Evolutionary conservation across 495 filamentous ascomycete species (phyloP).

Genomic region (Oidiodendron maius): DNA sequence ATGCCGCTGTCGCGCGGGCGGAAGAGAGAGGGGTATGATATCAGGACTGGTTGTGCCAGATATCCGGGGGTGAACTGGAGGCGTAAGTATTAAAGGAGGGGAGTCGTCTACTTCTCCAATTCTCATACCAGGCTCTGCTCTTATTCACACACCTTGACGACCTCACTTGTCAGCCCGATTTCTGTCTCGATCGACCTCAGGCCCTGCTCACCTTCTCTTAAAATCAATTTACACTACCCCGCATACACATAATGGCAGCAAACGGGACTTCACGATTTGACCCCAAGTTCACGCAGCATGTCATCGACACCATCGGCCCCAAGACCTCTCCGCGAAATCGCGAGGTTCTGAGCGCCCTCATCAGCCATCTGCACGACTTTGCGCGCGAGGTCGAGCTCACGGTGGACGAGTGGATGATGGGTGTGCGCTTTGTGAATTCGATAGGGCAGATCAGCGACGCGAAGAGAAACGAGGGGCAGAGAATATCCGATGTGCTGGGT

Average conservation of each 20-base stretch:
- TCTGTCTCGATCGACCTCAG: too few relatives aligned
- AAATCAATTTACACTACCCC: too few relatives aligned
- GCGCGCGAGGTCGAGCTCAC: slow-evolving; percentile 60
- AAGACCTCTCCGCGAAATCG: slow-evolving; percentile 49
- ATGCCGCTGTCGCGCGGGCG: too few relatives aligned
- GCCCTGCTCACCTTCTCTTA: too few relatives aligned
- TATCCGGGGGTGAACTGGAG: too few relatives aligned
- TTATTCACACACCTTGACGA: too few relatives aligned
- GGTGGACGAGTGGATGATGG: slow-evolving; percentile 57
- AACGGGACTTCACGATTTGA: slow-evolving; percentile 33
- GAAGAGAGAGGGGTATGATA: too few relatives aligned
- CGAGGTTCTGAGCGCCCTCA: slow-evolving; percentile 47
- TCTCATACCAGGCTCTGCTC: too few relatives aligned
- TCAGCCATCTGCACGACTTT: slow-evolving; percentile 61
- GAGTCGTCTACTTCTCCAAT: too few relatives aligned
- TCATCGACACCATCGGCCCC: slow-evolving; percentile 62
- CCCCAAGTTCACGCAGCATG: slow-evolving; percentile 57
- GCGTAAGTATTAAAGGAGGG: too few relatives aligned
- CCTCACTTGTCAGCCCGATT: too few relatives aligned
- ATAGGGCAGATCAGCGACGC: slow-evolving; percentile 20
- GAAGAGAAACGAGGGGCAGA: slow-evolving; percentile 64
- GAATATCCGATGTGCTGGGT: slow-evolving; percentile 69
- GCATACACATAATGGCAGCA: background rate
- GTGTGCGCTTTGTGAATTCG: slow-evolving; percentile 55
- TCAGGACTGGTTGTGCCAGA: too few relatives aligned